A percentile compares a stretch with the other conserved stretches of the same genome.
Conservation (phyloP, 2,329 filamentous ascomycete genomes). For the Talaromyces funiculosus region DNA sequence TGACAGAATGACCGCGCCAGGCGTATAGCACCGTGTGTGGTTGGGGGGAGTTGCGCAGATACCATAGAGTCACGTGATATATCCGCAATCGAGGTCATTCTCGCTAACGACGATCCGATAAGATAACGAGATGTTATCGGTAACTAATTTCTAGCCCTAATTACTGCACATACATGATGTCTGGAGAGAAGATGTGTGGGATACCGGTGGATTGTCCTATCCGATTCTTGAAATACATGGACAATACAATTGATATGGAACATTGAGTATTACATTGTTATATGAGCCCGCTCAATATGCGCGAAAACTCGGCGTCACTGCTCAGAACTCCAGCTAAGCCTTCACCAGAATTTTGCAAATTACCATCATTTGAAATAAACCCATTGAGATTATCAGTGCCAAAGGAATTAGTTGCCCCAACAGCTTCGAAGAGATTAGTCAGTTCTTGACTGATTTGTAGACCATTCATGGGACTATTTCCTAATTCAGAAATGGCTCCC, state of each 20-base stretch:
- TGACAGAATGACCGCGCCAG: background rate
- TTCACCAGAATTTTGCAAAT: constrained; percentile 40
- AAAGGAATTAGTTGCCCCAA: constrained; percentile 48
- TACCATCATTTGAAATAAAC: constrained; percentile 33
- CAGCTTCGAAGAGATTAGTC: constrained; percentile 59
- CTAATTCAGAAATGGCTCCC: constrained; percentile 34
- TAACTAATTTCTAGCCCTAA: background rate
- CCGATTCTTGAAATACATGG: no score
- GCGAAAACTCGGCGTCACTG: constrained; percentile 55
- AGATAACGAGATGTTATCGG: background rate
- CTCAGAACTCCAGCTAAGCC: constrained; percentile 44
- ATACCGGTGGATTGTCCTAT: no score
- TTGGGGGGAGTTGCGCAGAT: constrained; percentile 7
- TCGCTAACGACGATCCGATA: background rate
- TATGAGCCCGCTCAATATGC: constrained; percentile 56
- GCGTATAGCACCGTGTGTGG: constrained; percentile 1
- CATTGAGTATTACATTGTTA: constrained; percentile 22
- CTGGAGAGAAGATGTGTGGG: no score
- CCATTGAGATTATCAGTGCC: constrained; percentile 35
- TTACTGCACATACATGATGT: no score
- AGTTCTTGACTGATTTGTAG: constrained; percentile 58
- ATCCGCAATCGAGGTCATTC: background rate
- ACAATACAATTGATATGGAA: background rate
- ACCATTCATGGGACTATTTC: constrained; percentile 52
- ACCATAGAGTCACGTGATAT: constrained; percentile 7